These are phyloP conservation scores for Ligustrum vulgare DNA, from an alignment of 257 asterid species.

Conservation along the genomic window DNA sequence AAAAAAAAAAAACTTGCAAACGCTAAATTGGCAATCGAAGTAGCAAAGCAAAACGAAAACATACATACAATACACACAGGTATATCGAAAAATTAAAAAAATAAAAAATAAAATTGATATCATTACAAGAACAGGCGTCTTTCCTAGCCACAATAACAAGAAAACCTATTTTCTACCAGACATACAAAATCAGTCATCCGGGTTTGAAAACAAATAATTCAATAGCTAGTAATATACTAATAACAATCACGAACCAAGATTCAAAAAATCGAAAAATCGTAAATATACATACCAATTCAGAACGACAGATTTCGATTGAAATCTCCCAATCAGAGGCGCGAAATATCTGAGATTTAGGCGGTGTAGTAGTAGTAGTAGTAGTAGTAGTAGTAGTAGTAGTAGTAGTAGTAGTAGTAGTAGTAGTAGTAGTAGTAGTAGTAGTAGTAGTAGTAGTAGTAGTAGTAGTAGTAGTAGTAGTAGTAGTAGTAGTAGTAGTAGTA, in stretches of 20 bases:
- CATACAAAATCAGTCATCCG: background rate
- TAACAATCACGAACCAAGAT: background rate
- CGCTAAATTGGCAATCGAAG: background rate
- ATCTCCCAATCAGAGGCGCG: conserved; percentile 15
- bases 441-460: no score
- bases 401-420: no score
- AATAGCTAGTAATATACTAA: background rate
- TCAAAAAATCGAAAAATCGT: background rate
- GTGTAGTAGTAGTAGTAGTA: background rate
- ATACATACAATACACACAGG: background rate
- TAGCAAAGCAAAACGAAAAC: background rate
- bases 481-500: no score
- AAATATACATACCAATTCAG: conserved; percentile 35
- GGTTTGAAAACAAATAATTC: no score
- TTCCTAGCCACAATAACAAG: background rate
- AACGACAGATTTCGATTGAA: conserved; percentile 31
- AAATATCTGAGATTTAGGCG: conserved; percentile 4
- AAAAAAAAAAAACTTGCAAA: background rate
- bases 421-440: no score
- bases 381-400: no score
- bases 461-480: no score
- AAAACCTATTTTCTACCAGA: background rate
- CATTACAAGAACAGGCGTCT: background rate
- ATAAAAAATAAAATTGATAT: no score
- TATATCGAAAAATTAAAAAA: background rate